Conservation (phyloP, 208 protist genomes). For the Acanthamoeba divionensis region DNA sequence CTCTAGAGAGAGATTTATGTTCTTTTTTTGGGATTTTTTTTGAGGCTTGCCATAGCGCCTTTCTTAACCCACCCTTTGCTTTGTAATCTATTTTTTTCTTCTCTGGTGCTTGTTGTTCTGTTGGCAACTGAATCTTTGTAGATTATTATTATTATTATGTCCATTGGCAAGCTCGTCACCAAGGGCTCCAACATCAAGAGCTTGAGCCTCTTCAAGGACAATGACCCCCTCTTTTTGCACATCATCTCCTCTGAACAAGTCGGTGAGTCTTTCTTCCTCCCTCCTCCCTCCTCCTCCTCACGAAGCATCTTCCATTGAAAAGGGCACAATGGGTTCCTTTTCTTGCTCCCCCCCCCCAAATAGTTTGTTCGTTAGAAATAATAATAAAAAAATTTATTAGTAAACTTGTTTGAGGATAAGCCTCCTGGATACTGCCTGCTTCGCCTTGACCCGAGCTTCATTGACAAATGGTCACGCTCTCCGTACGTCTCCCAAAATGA, state of each 20-base stretch:
- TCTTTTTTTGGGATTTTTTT: too few relatives aligned
- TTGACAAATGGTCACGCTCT: not conserved
- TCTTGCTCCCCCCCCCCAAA: not conserved
- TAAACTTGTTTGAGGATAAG: slow-evolving; percentile 24
- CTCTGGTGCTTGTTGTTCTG: too few relatives aligned
- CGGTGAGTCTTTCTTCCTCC: not conserved
- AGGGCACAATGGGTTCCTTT: not conserved
- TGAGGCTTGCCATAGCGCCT: too few relatives aligned
- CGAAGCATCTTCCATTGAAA: not conserved
- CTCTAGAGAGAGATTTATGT: too few relatives aligned
- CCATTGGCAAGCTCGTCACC: not conserved
- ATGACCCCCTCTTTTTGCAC: slow-evolving; percentile 3
- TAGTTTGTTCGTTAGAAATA: not conserved
- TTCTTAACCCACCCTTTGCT: too few relatives aligned
- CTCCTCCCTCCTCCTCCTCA: not conserved
- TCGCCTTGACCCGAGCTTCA: slow-evolving; percentile 19
- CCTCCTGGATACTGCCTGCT: slow-evolving; percentile 33
- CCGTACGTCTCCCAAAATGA: not conserved
- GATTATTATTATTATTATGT: too few relatives aligned
- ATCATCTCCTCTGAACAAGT: slow-evolving; percentile 21
- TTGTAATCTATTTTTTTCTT: too few relatives aligned
- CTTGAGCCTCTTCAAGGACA: not conserved
- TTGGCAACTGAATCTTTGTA: too few relatives aligned
- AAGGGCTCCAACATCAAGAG: not conserved
- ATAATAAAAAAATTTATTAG: not conserved